Evolutionary conservation across 495 filamentous ascomycete species (phyloP), one percentile per base, ranked within the genome.

Genomic region (Entonaema liquescens): DNA sequence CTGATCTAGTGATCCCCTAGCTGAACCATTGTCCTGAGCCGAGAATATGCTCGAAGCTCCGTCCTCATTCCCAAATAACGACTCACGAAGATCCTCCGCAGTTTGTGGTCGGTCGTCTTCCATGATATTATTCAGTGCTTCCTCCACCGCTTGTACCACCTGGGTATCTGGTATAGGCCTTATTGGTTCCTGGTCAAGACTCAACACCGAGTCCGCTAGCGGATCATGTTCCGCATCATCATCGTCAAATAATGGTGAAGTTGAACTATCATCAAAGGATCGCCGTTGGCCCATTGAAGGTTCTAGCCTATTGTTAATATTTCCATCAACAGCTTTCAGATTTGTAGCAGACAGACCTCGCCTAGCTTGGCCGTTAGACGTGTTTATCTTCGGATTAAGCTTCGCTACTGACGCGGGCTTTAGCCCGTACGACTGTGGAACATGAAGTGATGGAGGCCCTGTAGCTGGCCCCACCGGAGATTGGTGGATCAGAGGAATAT

Each of bases 41-140:
- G 83, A 83, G 19, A 83, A 80, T 8, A 87, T 35, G 49, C 74
- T 84, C 7, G 88, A 88, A 38, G 81, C 79, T 17, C 79, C 81
- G 9, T 85, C 83, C 53, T 87, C 80, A 40, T 84, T 81, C 23
- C 83, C 83, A 70, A 87, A 85, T 8, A 91, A 77, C 19, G 83
- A 86, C 28, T 82, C 83, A 64, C 84, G 85, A 33, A 89, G 72
- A 53, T 91, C 90, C 62, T 93, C 90, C 0, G 85, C 80, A 59
- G 86, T 87, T 53, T 91, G 86, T 17, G 81, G 81, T 49, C 81
- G 79, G 47, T 79, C 82, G 61, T 93, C 89, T 63, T 93, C 93
- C 78, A 99, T 92, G 58, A 99, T 99, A 68, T 94, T 91, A 73
- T 92, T 97, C n/a, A 99, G 82, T 52, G 95, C 95, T 57, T 89